Conservation (phyloP, 108 stramenopile genomes). For the Cylindrotheca fusiformis region DNA sequence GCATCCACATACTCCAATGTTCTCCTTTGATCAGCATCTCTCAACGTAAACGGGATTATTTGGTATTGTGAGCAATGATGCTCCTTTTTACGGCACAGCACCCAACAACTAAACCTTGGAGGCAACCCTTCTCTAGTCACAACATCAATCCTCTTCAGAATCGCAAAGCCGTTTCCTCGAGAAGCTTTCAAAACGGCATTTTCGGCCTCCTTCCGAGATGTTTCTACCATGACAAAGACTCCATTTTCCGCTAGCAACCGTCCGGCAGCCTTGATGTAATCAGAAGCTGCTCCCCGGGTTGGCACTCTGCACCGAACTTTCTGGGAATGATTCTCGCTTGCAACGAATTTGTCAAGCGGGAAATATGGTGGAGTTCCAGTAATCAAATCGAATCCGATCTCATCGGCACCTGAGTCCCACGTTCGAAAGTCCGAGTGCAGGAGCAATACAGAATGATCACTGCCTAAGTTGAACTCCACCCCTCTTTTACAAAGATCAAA, state of each 20-base stretch:
- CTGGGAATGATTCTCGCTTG: conserved; percentile 33
- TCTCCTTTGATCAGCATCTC: conserved; percentile 22
- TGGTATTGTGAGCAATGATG: neutral
- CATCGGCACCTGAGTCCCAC: conserved; percentile 13
- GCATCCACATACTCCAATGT: conserved; percentile 28
- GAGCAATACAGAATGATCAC: conserved; percentile 15
- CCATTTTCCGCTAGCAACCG: conserved; percentile 15
- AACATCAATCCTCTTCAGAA: conserved; percentile 25
- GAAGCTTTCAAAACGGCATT: conserved; percentile 12
- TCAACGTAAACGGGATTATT: conserved; percentile 27
- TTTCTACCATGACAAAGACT: conserved; percentile 29
- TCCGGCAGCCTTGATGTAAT: conserved; percentile 26
- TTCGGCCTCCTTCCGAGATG: conserved; percentile 22
- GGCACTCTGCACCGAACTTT: conserved; percentile 34
- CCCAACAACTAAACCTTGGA: conserved; percentile 35
- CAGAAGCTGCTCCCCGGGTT: conserved; percentile 30
- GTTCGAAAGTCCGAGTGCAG: conserved; percentile 23
- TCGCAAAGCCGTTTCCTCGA: neutral
- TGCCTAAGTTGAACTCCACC: conserved; percentile 25
- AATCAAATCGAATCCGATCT: conserved; percentile 16
- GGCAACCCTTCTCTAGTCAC: conserved; percentile 28
- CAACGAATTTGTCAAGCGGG: conserved; percentile 30
- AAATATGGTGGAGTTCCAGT: conserved; percentile 39
- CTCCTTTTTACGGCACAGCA: conserved; percentile 6
- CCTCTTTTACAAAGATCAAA: conserved; percentile 24